phyloP scores from a whole-genome alignment of 1,284 basidiomycete genomes.

The Apiotrichum laibachii region DNA sequence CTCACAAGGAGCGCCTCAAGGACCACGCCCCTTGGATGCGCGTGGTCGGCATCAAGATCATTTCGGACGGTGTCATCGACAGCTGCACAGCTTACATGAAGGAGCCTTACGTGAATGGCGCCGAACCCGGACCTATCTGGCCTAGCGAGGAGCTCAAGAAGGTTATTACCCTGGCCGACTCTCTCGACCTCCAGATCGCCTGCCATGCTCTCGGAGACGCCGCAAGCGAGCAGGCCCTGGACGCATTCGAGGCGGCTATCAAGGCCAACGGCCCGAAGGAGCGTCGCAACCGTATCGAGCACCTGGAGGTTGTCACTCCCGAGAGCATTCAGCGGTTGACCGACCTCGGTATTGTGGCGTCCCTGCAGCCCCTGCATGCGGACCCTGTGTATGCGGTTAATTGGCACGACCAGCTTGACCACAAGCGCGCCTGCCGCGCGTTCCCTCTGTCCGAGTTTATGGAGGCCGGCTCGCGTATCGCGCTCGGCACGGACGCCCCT shows the following conservation, averaged over 20 bases:
- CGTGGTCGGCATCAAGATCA: conserved; percentile 38
- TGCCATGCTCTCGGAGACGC: conserved; percentile 39
- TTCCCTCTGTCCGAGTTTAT: conserved; percentile 33
- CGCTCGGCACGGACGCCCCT: conserved; percentile 35
- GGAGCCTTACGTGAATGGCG: conserved; percentile 29
- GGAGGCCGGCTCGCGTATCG: conserved; percentile 23
- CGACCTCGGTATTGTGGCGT: conserved; percentile 27
- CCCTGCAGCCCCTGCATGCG: conserved; percentile 35
- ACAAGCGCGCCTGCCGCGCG: conserved; percentile 28
- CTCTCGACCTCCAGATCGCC: conserved; percentile 32
- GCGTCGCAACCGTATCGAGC: conserved; percentile 34
- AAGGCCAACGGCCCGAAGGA: conserved; percentile 18
- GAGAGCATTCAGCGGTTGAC: conserved; percentile 28
- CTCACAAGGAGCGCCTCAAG: conserved; percentile 20
- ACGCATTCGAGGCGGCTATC: conserved; percentile 29
- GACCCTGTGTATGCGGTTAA: conserved; percentile 31
- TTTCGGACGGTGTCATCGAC: conserved; percentile 37
- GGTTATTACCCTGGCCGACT: conserved; percentile 29
- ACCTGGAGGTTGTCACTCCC: conserved; percentile 29
- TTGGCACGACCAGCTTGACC: conserved; percentile 28
- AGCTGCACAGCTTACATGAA: conserved; percentile 35
- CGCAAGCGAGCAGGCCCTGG: conserved; percentile 31
- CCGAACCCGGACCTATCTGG: conserved; percentile 32
- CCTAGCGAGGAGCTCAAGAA: conserved; percentile 21
- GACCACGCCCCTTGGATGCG: conserved; percentile 23